Conservation (phyloP, 2,329 filamentous ascomycete species). For the Neoarthrinium moseri region DNA sequence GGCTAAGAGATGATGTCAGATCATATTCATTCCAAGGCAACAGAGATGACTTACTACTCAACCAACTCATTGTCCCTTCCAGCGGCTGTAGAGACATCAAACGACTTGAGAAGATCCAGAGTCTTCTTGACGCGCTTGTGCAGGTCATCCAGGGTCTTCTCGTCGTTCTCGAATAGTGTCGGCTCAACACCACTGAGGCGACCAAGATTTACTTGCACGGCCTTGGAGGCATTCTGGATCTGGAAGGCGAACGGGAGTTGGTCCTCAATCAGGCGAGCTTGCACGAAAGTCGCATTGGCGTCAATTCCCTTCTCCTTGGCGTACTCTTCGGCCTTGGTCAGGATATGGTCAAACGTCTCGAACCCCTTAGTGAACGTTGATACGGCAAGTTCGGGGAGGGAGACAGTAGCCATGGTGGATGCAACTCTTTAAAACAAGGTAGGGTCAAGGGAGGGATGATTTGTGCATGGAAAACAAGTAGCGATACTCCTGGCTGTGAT, state of each 20-base stretch:
- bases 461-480: not conserved
- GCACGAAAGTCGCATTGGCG: not conserved
- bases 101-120: slow-evolving; percentile 21
- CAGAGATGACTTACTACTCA: not conserved
- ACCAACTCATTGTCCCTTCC: slow-evolving; percentile 29
- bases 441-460: not conserved
- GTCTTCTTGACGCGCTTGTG: slow-evolving; percentile 30
- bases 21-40: not conserved
- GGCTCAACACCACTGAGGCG: slow-evolving; percentile 33
- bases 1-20: not conserved
- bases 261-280: slow-evolving; percentile 7
- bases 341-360: slow-evolving; percentile 3
- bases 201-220: slow-evolving; percentile 24
- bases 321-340: slow-evolving; percentile 1
- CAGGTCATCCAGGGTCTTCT: slow-evolving; percentile 30
- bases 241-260: slow-evolving; percentile 8
- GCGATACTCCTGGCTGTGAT: not conserved
- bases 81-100: slow-evolving; percentile 20
- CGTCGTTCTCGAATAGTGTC: slow-evolving; percentile 22
- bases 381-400: not conserved
- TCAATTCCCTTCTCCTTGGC: slow-evolving; percentile 8
- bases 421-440: not conserved
- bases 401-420: not conserved
- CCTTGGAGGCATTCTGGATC: slow-evolving; percentile 10
- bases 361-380: slow-evolving; percentile 6